Evolutionary conservation across 2,329 filamentous ascomycete genomes (phyloP).

Genomic region (Gyromitra esculenta): DNA sequence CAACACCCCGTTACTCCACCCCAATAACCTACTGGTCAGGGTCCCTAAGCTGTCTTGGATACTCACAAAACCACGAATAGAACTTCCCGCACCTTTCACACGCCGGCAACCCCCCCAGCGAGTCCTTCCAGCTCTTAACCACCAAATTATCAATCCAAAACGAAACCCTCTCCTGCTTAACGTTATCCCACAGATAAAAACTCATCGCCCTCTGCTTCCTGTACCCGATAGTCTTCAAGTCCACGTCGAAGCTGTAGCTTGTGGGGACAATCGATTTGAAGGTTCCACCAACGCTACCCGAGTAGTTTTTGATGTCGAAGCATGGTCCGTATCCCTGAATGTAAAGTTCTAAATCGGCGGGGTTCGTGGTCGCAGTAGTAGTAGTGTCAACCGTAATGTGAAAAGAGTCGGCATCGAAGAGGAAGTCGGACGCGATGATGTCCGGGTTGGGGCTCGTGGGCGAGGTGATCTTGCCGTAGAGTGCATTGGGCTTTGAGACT

Average conservation of each 20-base stretch:
- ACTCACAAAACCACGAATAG: conserved; percentile 31
- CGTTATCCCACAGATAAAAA: conserved; percentile 22
- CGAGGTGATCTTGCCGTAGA: not conserved
- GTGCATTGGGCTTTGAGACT: conserved; percentile 29
- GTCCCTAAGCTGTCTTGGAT: conserved; percentile 25
- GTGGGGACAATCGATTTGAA: conserved; percentile 16
- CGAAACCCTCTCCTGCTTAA: not conserved
- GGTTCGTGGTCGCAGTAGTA: not conserved
- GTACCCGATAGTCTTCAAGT: conserved; percentile 17
- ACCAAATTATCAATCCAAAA: conserved; percentile 41
- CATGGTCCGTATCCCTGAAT: conserved; percentile 38
- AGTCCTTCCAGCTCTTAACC: conserved; percentile 24
- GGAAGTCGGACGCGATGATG: conserved; percentile 19
- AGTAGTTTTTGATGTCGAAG: conserved; percentile 9
- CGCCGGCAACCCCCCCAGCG: conserved; percentile 21
- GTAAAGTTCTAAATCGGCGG: not conserved
- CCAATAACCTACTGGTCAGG: not conserved
- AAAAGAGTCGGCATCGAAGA: conserved; percentile 39
- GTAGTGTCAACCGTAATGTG: conserved; percentile 27
- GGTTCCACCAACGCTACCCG: conserved; percentile 12
- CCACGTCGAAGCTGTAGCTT: conserved; percentile 22
- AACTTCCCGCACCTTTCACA: conserved; percentile 38
- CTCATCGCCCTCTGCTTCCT: conserved; percentile 34
- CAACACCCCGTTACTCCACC: not conserved
- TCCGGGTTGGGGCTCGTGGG: conserved; percentile 1